phyloP scores from a whole-genome alignment of 1,284 basidiomycete genomes.

The Puccinia horiana region DNA sequence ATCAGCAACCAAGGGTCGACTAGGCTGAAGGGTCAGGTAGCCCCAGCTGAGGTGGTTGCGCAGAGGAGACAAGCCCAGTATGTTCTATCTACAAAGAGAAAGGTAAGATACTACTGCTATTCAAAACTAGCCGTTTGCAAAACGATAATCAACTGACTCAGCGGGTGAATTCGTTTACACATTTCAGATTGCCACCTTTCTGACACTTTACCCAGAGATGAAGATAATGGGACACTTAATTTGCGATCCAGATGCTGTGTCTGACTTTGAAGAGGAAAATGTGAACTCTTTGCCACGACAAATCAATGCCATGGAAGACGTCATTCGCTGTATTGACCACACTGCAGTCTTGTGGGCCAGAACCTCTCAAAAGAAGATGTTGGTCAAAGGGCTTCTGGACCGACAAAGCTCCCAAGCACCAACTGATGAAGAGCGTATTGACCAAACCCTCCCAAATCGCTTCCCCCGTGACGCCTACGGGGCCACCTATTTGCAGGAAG shows the following conservation, averaged over 20 bases:
- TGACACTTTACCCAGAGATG: background rate
- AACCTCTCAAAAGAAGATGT: constrained; percentile 1
- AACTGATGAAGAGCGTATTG: background rate
- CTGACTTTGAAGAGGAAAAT: background rate
- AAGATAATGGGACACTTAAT: too few species aligned
- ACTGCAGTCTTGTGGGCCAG: background rate
- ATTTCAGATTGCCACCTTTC: background rate
- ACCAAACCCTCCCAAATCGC: background rate
- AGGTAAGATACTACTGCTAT: background rate
- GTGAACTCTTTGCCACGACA: too few species aligned
- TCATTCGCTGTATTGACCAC: background rate
- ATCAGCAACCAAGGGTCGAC: background rate
- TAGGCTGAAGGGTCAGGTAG: background rate
- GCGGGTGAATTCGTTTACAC: too few species aligned
- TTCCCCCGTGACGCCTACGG: background rate
- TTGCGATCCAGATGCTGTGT: background rate
- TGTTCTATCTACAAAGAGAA: background rate
- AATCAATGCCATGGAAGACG: background rate
- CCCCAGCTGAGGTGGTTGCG: background rate
- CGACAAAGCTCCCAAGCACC: background rate
- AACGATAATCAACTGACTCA: background rate
- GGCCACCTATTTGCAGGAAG: background rate
- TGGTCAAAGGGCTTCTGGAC: background rate
- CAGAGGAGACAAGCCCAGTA: background rate
- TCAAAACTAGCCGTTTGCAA: background rate